Percentiles rank a stretch among this genome's conserved stretches.
Conservation (phyloP, 768 basidiomycete species). For the Cystobasidium onofrii region DNA sequence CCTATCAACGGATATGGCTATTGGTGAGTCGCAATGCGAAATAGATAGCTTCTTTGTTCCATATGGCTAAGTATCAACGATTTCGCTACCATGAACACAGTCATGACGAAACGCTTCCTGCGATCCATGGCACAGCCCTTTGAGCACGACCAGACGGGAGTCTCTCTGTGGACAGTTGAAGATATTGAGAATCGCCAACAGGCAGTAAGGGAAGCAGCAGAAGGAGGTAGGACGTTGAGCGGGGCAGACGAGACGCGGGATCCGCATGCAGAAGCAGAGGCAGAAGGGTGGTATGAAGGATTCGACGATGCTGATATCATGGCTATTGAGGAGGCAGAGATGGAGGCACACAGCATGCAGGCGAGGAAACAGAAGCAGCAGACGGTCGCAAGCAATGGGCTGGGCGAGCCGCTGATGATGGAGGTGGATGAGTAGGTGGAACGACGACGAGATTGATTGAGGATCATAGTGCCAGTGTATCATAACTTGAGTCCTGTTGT, state of each 20-base stretch:
- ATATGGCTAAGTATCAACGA: background rate
- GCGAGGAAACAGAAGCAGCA: background rate
- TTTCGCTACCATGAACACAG: constrained; percentile 42
- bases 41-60: background rate
- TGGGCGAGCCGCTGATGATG: background rate
- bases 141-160: constrained; percentile 87
- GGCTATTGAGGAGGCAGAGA: constrained; percentile 22
- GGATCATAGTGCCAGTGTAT: too few relatives aligned
- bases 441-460: background rate
- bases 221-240: constrained; percentile 1
- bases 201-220: constrained; percentile 23
- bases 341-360: background rate
- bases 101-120: constrained; percentile 91
- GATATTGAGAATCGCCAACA: constrained; percentile 65
- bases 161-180: constrained; percentile 89
- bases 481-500: too few relatives aligned
- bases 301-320: constrained; percentile 29
- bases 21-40: constrained; percentile 44
- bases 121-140: constrained; percentile 97
- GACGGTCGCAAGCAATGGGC: background rate
- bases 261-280: constrained; percentile 17
- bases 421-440: constrained; percentile 2
- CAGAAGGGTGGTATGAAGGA: constrained; percentile 29
- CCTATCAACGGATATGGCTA: constrained; percentile 93
- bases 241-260: constrained; percentile 22